Evolutionary conservation across 768 basidiomycete genomes (phyloP).

Genomic region (Leucogyrophana mollusca): DNA sequence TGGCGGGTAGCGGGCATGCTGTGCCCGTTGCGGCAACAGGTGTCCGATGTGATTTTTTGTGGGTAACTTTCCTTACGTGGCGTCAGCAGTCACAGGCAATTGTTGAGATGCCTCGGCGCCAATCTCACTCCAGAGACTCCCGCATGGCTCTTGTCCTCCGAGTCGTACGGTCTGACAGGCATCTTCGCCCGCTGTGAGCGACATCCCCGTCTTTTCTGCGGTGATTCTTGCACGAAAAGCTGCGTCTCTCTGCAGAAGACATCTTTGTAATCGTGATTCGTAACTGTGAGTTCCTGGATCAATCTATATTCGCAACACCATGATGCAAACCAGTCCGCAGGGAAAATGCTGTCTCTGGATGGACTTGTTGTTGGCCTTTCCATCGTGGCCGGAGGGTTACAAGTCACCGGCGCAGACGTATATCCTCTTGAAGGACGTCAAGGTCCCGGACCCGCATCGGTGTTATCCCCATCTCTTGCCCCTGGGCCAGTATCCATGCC

Average conservation of each 20-base stretch:
- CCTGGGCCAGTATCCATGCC: conserved; percentile 11
- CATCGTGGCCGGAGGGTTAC: not conserved
- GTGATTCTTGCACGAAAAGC: too few species aligned
- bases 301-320: not conserved
- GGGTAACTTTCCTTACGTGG: not conserved
- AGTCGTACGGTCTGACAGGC: not conserved
- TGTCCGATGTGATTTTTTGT: not conserved
- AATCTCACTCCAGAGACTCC: not conserved
- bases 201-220: not conserved
- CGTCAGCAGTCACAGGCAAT: not conserved
- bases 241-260: not conserved
- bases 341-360: not conserved
- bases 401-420: conserved; percentile 7
- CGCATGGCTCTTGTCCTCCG: too few species aligned
- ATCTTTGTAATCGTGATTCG: not conserved
- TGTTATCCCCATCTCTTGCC: not conserved
- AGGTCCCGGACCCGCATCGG: conserved; percentile 8
- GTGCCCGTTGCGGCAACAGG: not conserved
- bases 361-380: not conserved
- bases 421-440: conserved; percentile 21
- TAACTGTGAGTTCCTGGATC: not conserved
- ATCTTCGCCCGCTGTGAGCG: not conserved
- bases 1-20: not conserved
- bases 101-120: not conserved
- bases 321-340: not conserved